Percentiles rank a stretch among this genome's conserved stretches.
These are phyloP conservation scores for Diaporthe vexans DNA, from an alignment of 2,329 filamentous ascomycete genomes.

Conservation along the genomic window DNA sequence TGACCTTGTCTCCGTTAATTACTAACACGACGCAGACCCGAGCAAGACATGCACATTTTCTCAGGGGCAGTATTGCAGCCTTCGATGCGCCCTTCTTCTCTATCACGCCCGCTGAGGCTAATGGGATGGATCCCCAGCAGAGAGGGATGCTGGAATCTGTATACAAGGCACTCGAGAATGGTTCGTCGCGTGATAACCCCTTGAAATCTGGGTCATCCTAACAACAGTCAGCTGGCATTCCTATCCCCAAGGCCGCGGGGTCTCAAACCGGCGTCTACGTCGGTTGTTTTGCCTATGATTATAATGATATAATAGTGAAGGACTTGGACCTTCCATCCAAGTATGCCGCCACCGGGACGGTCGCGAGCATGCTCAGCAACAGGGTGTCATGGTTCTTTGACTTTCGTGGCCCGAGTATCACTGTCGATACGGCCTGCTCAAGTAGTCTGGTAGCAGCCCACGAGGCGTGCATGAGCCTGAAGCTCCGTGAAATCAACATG, in stretches of 20 bases:
- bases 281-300: slow-evolving; percentile 48
- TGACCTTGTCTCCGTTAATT: too few species aligned
- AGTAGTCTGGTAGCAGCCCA: slow-evolving; percentile 51
- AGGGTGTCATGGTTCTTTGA: slow-evolving; percentile 55
- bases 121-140: slow-evolving; percentile 41
- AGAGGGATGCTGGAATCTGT: slow-evolving; percentile 39
- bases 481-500: slow-evolving; percentile 36
- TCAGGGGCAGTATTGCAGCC: slow-evolving; percentile 31
- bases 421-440: slow-evolving; percentile 57
- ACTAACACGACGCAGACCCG: slow-evolving; percentile 18
- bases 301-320: slow-evolving; percentile 42
- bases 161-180: slow-evolving; percentile 41
- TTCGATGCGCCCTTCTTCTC: slow-evolving; percentile 43
- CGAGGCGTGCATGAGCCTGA: slow-evolving; percentile 35
- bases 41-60: slow-evolving; percentile 36
- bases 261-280: slow-evolving; percentile 45
- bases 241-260: slow-evolving; percentile 27
- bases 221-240: slow-evolving; percentile 34
- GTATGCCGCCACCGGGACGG: slow-evolving; percentile 49
- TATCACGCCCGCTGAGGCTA: slow-evolving; percentile 40
- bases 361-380: slow-evolving; percentile 51
- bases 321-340: slow-evolving; percentile 45
- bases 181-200: slow-evolving; percentile 15
- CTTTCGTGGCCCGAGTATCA: slow-evolving; percentile 50
- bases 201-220: neutral